These are phyloP conservation scores for Irpex sp. DNA, from an alignment of 1,284 basidiomycete species.

Conservation along the genomic window DNA sequence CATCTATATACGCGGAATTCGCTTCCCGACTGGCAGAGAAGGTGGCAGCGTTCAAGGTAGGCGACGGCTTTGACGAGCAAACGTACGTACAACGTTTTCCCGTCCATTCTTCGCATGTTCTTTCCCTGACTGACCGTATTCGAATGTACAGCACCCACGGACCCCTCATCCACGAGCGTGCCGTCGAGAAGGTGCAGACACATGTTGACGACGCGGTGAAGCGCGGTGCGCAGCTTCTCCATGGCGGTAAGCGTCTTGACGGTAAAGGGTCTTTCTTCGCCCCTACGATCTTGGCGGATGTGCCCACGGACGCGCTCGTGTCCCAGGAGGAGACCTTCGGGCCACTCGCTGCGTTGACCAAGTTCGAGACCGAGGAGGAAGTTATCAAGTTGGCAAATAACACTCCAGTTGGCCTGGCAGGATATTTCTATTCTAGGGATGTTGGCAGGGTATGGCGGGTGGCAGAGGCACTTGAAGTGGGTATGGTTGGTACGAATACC, in stretches of 20 bases:
- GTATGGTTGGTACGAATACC: slow-evolving; percentile 93
- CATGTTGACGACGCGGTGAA: slow-evolving; percentile 87
- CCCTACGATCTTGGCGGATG: slow-evolving; percentile 88
- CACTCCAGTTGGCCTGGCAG: slow-evolving; percentile 85
- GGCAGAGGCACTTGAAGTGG: slow-evolving; percentile 95
- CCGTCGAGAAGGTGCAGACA: slow-evolving; percentile 81
- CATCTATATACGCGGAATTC: slow-evolving; percentile 83
- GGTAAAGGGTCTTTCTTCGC: slow-evolving; percentile 71
- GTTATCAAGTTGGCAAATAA: slow-evolving; percentile 86
- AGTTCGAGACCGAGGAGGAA: slow-evolving; percentile 92
- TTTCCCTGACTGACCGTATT: not conserved
- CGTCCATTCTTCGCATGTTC: slow-evolving; percentile 3
- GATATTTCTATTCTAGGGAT: slow-evolving; percentile 92
- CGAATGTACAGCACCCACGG: slow-evolving; percentile 73
- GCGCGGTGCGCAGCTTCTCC: slow-evolving; percentile 83
- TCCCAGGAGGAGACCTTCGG: slow-evolving; percentile 88
- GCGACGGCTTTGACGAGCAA: slow-evolving; percentile 81
- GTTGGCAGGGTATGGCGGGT: slow-evolving; percentile 92
- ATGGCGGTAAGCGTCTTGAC: slow-evolving; percentile 75
- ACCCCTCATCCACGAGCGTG: slow-evolving; percentile 87
- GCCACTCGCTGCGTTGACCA: slow-evolving; percentile 73
- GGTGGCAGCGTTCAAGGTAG: slow-evolving; percentile 89
- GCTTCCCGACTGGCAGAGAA: slow-evolving; percentile 77
- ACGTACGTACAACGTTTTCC: slow-evolving; percentile 46
- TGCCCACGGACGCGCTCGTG: slow-evolving; percentile 64